Percentiles rank a stretch among this genome's conserved stretches.
phyloP scores from a whole-genome alignment of 176 grass and related monocot species.

The Zoysia pacifica region DNA sequence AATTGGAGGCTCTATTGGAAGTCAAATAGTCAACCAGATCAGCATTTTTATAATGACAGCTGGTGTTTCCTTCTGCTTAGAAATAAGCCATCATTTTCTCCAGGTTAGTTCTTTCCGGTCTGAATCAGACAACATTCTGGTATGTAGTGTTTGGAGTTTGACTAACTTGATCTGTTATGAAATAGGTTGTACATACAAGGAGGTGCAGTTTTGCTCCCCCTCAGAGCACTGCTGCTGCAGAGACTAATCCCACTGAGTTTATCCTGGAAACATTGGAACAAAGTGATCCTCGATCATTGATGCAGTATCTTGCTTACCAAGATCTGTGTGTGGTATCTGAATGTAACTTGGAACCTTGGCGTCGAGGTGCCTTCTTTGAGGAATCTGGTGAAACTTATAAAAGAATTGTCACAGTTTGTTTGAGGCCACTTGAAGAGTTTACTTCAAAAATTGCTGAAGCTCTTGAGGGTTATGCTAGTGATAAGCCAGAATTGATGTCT shows the following conservation, averaged over 20 bases:
- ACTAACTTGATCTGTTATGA: slow-evolving; percentile 1
- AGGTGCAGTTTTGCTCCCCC: slow-evolving; percentile 80
- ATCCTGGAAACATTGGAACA: slow-evolving; percentile 84
- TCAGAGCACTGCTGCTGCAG: slow-evolving; percentile 80
- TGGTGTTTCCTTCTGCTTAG: slow-evolving; percentile 74
- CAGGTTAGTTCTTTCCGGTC: slow-evolving; percentile 56
- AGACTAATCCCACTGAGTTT: slow-evolving; percentile 80
- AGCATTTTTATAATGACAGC: slow-evolving; percentile 49
- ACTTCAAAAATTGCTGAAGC: slow-evolving; percentile 66
- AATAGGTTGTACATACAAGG: slow-evolving; percentile 87
- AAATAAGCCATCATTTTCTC: slow-evolving; percentile 86
- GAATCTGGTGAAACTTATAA: slow-evolving; percentile 91
- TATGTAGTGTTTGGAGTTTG: slow-evolving; percentile 16
- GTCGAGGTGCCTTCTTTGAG: slow-evolving; percentile 79
- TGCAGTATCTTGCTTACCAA: slow-evolving; percentile 89
- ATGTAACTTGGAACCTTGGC: slow-evolving; percentile 81
- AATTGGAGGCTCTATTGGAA: slow-evolving; percentile 51
- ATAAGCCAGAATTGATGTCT: slow-evolving; percentile 59
- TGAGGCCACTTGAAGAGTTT: slow-evolving; percentile 83
- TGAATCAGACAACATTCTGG: not conserved
- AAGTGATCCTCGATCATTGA: slow-evolving; percentile 64
- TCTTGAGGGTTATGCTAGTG: slow-evolving; percentile 56
- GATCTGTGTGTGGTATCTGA: slow-evolving; percentile 90
- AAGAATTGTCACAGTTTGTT: slow-evolving; percentile 68
- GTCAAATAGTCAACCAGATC: slow-evolving; percentile 59